Evolutionary conservation across 768 basidiomycete genomes (phyloP).

Genomic region (Collybiopsis confluens): DNA sequence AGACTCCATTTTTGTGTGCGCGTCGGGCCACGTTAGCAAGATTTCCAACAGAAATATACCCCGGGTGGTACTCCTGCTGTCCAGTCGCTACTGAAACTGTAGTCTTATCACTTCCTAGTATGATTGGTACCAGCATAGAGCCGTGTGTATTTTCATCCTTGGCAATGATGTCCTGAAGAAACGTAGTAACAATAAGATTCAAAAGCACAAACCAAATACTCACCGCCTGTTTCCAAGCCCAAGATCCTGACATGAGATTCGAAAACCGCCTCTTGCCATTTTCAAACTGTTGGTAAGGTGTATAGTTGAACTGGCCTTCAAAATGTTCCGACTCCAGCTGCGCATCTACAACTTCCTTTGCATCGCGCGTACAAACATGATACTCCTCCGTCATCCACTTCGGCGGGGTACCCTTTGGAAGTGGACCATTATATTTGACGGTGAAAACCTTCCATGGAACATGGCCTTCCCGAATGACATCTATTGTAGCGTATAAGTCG

Average conservation of each 20-base stretch:
- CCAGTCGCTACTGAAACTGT: constrained; percentile 32
- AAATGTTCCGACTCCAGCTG: constrained; percentile 19
- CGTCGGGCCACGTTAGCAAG: constrained; percentile 27
- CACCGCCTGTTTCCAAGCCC: constrained; percentile 35
- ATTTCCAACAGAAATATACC: constrained; percentile 29
- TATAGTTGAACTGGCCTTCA: constrained; percentile 13
- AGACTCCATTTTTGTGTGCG: too few relatives aligned
- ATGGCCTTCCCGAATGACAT: not conserved
- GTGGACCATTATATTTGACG: not conserved
- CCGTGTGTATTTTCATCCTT: constrained; percentile 9
- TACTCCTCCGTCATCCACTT: constrained; percentile 16
- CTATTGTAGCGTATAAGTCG: too few relatives aligned
- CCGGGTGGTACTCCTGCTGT: constrained; percentile 31
- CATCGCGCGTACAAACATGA: constrained; percentile 18
- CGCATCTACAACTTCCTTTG: constrained; percentile 6
- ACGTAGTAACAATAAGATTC: not conserved
- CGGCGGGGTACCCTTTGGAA: constrained; percentile 12
- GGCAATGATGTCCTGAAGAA: not conserved
- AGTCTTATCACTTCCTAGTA: constrained; percentile 36
- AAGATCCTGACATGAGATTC: constrained; percentile 39
- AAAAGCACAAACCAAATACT: constrained; percentile 2
- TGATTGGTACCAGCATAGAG: constrained; percentile 26
- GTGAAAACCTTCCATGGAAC: not conserved
- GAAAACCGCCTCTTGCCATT: constrained; percentile 20
- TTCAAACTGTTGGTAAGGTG: constrained; percentile 20